phyloP scores from a whole-genome alignment of 106 monocot genomes.

The Dioscorea dumetorum region DNA sequence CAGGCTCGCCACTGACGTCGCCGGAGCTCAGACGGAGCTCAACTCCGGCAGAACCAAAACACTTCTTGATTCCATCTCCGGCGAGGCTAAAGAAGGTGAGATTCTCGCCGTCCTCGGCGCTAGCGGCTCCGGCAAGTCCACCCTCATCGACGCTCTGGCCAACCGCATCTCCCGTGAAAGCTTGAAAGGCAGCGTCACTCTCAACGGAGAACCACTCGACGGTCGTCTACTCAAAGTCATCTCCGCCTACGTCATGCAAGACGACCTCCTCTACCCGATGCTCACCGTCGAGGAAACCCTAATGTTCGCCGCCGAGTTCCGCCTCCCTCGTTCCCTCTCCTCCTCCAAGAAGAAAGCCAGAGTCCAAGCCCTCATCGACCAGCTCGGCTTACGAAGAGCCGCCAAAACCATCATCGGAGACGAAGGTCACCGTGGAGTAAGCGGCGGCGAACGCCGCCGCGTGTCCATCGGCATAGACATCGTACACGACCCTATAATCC shows the following conservation, averaged over 20 bases:
- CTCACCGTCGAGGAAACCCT: conserved; percentile 87
- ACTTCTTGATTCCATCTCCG: conserved; percentile 62
- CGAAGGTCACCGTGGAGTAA: conserved; percentile 78
- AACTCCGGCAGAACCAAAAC: conserved; percentile 21
- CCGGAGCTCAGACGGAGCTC: neutral
- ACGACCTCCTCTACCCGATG: conserved; percentile 82
- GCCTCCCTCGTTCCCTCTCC: conserved; percentile 60
- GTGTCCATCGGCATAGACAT: conserved; percentile 92
- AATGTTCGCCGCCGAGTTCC: conserved; percentile 77
- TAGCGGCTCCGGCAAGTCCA: conserved; percentile 81
- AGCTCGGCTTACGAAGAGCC: conserved; percentile 55
- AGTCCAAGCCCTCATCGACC: conserved; percentile 61
- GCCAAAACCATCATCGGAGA: conserved; percentile 76
- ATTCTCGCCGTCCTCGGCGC: conserved; percentile 85
- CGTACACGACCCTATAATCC: conserved; percentile 86
- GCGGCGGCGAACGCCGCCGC: conserved; percentile 72
- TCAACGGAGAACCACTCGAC: conserved; percentile 60
- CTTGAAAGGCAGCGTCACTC: conserved; percentile 48
- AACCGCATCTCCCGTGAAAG: conserved; percentile 54
- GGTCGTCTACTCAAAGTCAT: conserved; percentile 48
- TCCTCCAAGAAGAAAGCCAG: conserved; percentile 47
- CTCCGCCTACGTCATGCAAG: conserved; percentile 81
- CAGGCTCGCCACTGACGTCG: conserved; percentile 2
- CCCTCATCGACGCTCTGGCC: conserved; percentile 90
- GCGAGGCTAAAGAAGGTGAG: conserved; percentile 79